Evolutionary conservation across 2,329 filamentous ascomycete genomes (phyloP).

Genomic region (Allantophomopsis cytisporea): DNA sequence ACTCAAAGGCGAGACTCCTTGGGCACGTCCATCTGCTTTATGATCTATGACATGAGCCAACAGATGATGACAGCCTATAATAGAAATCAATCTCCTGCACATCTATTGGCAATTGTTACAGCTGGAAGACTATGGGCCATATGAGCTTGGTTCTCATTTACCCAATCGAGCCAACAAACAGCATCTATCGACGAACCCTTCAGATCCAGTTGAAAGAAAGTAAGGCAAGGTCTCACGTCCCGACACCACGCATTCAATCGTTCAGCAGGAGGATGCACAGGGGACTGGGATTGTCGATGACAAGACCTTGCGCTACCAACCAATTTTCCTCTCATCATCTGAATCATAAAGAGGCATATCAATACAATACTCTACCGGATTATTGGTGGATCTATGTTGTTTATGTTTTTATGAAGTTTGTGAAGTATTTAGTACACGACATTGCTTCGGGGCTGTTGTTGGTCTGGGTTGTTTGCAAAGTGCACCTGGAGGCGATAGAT

Average conservation of each 20-base stretch:
- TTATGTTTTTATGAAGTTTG: no score
- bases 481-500: not conserved
- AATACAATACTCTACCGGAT: constrained; percentile 19
- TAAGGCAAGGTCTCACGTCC: no score
- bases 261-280: constrained; percentile 70
- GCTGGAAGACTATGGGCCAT: no score
- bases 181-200: constrained; percentile 72
- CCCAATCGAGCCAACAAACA: constrained; percentile 72
- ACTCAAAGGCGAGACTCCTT: no score
- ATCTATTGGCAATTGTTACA: no score
- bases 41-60: no score
- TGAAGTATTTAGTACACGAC: not conserved
- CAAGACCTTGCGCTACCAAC: constrained; percentile 69
- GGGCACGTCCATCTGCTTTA: no score
- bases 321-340: constrained; percentile 82
- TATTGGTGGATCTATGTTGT: no score
- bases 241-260: constrained; percentile 61
- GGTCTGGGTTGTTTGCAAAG: not conserved
- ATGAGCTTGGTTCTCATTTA: no score
- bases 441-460: not conserved
- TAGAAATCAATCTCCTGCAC: no score
- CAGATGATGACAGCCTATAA: no score
- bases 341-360: constrained; percentile 59
- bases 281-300: constrained; percentile 72
- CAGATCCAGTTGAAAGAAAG: constrained; percentile 56